Percentiles rank a stretch among this genome's conserved stretches.
Conservation (phyloP, 2,329 filamentous ascomycete genomes). For the Shiraia sp. region DNA sequence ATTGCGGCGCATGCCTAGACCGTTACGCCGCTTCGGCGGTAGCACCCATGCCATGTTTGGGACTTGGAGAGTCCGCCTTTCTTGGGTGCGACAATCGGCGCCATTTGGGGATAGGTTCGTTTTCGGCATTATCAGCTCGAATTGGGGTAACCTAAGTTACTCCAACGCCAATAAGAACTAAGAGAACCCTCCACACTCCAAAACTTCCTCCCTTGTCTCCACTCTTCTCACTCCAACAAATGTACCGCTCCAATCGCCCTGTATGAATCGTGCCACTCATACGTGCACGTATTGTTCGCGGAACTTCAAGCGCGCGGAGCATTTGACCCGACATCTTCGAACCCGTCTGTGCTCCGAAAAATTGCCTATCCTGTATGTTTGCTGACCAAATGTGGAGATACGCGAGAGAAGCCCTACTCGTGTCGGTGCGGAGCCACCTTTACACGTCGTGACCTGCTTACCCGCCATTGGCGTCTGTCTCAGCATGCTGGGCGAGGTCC, state of each 20-base stretch:
- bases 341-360: slow-evolving; percentile 28
- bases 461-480: slow-evolving; percentile 35
- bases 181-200: too few species aligned
- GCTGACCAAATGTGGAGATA: slow-evolving; percentile 26
- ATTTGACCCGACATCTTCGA: slow-evolving; percentile 35
- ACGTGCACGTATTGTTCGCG: slow-evolving; percentile 32
- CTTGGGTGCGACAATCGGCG: too few species aligned
- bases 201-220: slow-evolving; percentile 23
- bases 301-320: slow-evolving; percentile 36
- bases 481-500: slow-evolving; percentile 19
- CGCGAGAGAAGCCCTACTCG: slow-evolving; percentile 34
- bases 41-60: too few species aligned
- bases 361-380: slow-evolving; percentile 1
- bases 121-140: too few species aligned
- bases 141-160: too few species aligned
- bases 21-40: neutral
- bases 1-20: neutral
- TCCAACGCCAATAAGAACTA: too few species aligned
- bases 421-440: slow-evolving; percentile 34
- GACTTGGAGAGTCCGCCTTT: too few species aligned
- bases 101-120: too few species aligned
- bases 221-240: slow-evolving; percentile 10
- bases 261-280: slow-evolving; percentile 31
- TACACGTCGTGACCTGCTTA: slow-evolving; percentile 35
- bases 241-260: neutral